phyloP scores from a whole-genome alignment of 768 basidiomycete species.

The Amyloporia xantha region DNA sequence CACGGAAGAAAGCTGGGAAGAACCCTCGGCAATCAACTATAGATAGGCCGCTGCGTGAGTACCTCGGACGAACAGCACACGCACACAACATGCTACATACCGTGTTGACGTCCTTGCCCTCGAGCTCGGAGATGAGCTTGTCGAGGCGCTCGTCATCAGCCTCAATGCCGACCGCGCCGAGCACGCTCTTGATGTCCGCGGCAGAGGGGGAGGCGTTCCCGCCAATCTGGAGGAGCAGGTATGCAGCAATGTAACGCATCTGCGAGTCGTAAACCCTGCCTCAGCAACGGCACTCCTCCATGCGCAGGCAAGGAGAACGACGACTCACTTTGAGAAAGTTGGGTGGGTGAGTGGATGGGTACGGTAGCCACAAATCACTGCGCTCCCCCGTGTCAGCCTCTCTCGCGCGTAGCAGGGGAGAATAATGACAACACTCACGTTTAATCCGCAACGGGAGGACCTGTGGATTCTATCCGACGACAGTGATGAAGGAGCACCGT shows the following conservation, averaged over 20 bases:
- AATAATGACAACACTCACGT: constrained; percentile 33
- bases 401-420: no score
- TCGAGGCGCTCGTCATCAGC: constrained; percentile 75
- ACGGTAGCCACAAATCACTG: constrained; percentile 94
- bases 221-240: constrained; percentile 93
- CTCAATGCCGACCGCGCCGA: constrained; percentile 82
- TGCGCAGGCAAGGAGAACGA: no score
- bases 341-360: constrained; percentile 27
- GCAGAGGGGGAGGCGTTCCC: constrained; percentile 87
- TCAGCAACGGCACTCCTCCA: neutral
- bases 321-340: neutral
- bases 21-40: constrained; percentile 89
- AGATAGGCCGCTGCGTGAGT: constrained; percentile 1
- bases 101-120: constrained; percentile 82
- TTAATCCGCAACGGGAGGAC: constrained; percentile 92
- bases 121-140: constrained; percentile 82
- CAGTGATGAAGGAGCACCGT: constrained; percentile 23
- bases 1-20: constrained; percentile 90
- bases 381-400: constrained; percentile 3
- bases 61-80: neutral
- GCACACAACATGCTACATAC: constrained; percentile 35
- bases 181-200: constrained; percentile 81
- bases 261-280: constrained; percentile 21
- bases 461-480: constrained; percentile 86
- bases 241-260: constrained; percentile 95